Conservation (phyloP, 2,329 filamentous ascomycete species). For the Claviceps africana region DNA sequence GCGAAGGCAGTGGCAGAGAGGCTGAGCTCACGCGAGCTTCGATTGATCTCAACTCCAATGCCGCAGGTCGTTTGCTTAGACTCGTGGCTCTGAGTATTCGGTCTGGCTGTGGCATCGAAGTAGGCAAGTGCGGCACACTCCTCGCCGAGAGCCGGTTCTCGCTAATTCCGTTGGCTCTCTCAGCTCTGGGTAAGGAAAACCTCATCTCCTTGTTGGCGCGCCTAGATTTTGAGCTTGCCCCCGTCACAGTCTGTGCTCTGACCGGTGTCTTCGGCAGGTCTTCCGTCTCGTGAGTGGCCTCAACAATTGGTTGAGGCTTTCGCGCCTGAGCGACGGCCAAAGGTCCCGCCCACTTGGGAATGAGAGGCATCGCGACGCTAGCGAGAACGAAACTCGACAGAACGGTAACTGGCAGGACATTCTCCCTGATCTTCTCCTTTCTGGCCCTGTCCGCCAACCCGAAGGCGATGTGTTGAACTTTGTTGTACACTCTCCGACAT, state of each 20-base stretch:
- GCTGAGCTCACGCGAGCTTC: conserved; percentile 55
- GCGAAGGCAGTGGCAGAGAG: conserved; percentile 50
- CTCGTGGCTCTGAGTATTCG: conserved; percentile 18
- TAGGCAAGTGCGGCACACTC: conserved; percentile 10
- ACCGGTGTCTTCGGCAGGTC: conserved; percentile 31
- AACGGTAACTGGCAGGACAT: conserved; percentile 65
- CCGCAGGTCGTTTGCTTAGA: conserved; percentile 30
- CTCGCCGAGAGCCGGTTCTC: conserved; percentile 16
- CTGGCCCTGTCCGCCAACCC: conserved; percentile 55
- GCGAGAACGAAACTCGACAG: conserved; percentile 69
- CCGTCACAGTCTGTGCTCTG: conserved; percentile 54
- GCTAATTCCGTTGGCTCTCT: conserved; percentile 15
- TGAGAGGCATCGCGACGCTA: conserved; percentile 58
- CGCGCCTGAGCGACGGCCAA: conserved; percentile 70
- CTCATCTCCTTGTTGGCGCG: conserved; percentile 32
- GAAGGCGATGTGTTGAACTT: conserved; percentile 78
- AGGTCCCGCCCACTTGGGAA: conserved; percentile 67
- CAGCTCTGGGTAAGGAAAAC: conserved; percentile 26
- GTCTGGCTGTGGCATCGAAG: conserved; percentile 12
- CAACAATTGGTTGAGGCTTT: conserved; percentile 43
- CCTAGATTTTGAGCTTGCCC: conserved; percentile 34
- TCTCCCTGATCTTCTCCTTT: conserved; percentile 67
- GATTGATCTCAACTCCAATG: conserved; percentile 37
- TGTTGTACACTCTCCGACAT: conserved; percentile 73
- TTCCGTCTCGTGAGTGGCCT: conserved; percentile 22